Percentiles rank a stretch among this genome's conserved stretches.
Evolutionary conservation across 2,329 filamentous ascomycete species (phyloP).

Genomic region (Thielaviopsis punctulata): DNA sequence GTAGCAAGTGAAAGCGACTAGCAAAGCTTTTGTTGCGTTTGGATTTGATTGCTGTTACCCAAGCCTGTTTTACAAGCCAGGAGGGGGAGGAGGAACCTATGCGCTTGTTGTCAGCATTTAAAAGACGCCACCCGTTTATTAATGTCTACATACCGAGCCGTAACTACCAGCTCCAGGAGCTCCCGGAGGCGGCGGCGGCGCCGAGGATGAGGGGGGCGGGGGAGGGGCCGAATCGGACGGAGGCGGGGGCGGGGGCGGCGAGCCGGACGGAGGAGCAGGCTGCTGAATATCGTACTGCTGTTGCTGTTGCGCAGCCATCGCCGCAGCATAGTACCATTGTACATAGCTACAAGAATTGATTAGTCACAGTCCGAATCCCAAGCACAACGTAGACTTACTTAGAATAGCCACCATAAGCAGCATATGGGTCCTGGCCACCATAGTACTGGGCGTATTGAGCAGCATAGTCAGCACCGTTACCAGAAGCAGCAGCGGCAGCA

Average conservation of each 20-base stretch:
- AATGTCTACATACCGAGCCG: constrained; percentile 37
- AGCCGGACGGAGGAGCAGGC: constrained; percentile 28
- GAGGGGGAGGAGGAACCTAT: constrained; percentile 4
- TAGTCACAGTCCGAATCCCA: background rate
- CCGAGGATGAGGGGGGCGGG: constrained; percentile 21
- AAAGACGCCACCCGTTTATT: background rate
- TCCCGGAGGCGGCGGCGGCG: constrained; percentile 31
- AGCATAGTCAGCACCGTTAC: constrained; percentile 41
- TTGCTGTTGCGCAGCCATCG: constrained; percentile 29
- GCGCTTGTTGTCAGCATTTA: background rate
- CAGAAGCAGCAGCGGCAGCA: constrained; percentile 1
- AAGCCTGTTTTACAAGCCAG: constrained; percentile 3
- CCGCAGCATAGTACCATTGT: constrained; percentile 48
- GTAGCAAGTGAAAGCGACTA: background rate
- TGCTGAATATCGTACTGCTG: constrained; percentile 21
- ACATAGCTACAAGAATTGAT: constrained; percentile 29
- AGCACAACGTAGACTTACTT: constrained; percentile 31
- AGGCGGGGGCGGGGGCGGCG: constrained; percentile 47
- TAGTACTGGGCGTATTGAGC: constrained; percentile 78
- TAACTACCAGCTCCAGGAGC: constrained; percentile 39
- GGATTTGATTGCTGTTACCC: background rate
- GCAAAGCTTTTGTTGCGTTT: too few relatives aligned
- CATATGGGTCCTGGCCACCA: constrained; percentile 61
- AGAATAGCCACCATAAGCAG: constrained; percentile 75
- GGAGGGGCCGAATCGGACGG: constrained; percentile 39